Evolutionary conservation across 1,284 basidiomycete genomes (phyloP).

Genomic region (Hypsizygus ulmarius): DNA sequence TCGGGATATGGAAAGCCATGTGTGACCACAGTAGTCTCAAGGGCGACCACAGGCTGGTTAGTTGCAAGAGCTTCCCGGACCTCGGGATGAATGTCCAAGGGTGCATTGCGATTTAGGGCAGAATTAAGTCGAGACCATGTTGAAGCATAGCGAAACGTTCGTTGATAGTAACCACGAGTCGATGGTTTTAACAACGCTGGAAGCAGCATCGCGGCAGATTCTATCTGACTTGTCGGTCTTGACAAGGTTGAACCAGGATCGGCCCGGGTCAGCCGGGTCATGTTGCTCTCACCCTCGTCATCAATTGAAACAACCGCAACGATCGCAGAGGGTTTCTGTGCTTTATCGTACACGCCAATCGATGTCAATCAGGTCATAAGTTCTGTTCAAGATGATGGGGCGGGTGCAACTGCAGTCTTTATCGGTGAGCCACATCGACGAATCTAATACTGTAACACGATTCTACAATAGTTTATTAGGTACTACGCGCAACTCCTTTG

Average conservation of each 20-base stretch:
- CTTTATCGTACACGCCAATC: constrained; percentile 58
- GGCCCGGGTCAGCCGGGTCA: background rate
- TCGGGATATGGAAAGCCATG: constrained; percentile 86
- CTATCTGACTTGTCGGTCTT: no score
- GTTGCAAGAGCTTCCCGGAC: constrained; percentile 68
- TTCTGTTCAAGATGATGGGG: constrained; percentile 59
- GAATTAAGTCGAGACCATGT: constrained; percentile 17
- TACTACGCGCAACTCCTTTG: constrained; percentile 49
- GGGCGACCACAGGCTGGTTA: constrained; percentile 62
- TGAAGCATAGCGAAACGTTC: constrained; percentile 2
- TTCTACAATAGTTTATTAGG: constrained; percentile 24
- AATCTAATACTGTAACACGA: constrained; percentile 8
- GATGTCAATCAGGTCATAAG: constrained; percentile 54
- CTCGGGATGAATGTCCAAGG: constrained; percentile 76
- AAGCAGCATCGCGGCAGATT: no score
- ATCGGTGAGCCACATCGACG: constrained; percentile 46
- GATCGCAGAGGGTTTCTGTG: constrained; percentile 50
- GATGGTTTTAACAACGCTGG: no score
- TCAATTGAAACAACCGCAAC: constrained; percentile 48
- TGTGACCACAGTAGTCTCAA: constrained; percentile 90
- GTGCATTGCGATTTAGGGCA: constrained; percentile 28
- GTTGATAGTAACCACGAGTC: background rate
- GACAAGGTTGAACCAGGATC: background rate
- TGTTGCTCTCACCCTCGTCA: constrained; percentile 29
- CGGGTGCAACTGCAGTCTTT: constrained; percentile 74